Base-by-base conservation (phyloP, 148 eudicot species). In the Bassia scoparia region DNA sequence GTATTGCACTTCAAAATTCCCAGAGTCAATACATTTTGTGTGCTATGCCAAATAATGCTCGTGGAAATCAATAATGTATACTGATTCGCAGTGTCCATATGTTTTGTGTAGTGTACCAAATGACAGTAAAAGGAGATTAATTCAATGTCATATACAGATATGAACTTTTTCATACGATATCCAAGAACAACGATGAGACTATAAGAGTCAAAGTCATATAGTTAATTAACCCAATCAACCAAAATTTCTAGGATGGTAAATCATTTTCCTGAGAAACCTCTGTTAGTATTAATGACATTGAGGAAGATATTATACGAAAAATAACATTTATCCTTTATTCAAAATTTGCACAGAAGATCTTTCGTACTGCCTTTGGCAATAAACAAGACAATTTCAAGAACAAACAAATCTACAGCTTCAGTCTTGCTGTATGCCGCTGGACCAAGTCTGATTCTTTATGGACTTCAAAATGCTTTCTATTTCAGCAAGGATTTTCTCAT, bases 381-480 rank as follows among this genome's bases (percentile, higher is more conserved):
- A 35, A 38, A 35, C 15, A 38, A 37, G 8, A 16, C n/a, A n/a
- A n/a, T n/a, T n/a, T n/a, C n/a, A 21, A 13, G n/a, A 38, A 12
- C 8, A 4, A 38, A 38, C 16, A 65, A 15, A n/a, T 65, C 24
- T 18, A 20, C 16, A 6, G 49, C 7, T 1, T 63, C 63, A 30
- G 23, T 38, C 8, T 71, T 60, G 80, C 64, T 80, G 85, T 50
- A 89, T 77, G 11, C 99, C 97, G 23, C 99, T 92, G 13, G 87
- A 96, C 99, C 98, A 95, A 63, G 96, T 86, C 68, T 86, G 89
- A 75, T 95, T 95, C 86, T 88, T 90, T 61, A 96, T 89, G 4
- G 87, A 92, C 79, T 92, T 90, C 58, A 96, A 73, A 67, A 92
- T 89, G 44, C 81, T 88, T 81, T 87, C 89, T 15, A 96, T 73